A percentile compares a stretch with the other conserved stretches of the same genome.
These are phyloP conservation scores for Cadophora malorum DNA, from an alignment of 2,329 filamentous ascomycete genomes.

Conservation along the genomic window DNA sequence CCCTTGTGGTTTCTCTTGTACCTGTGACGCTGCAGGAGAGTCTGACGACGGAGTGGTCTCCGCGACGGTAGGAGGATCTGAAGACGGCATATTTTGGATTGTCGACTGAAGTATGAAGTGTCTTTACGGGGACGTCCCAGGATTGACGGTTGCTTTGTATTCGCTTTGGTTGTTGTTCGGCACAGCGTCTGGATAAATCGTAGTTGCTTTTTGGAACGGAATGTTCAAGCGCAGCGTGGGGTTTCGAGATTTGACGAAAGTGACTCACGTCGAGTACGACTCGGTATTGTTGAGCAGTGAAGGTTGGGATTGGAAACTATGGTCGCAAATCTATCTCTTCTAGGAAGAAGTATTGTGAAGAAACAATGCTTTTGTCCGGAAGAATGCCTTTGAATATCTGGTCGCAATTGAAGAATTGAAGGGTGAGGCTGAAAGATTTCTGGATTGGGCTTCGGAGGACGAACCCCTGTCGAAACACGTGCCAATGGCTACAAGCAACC, in stretches of 20 bases:
- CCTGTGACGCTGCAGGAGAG: slow-evolving; percentile 20
- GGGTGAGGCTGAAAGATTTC: slow-evolving; percentile 13
- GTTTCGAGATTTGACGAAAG: slow-evolving; percentile 20
- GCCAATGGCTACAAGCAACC: slow-evolving; percentile 7
- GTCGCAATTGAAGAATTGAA: not conserved
- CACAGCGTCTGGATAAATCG: slow-evolving; percentile 13
- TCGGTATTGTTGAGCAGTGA: not conserved
- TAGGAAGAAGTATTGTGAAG: not conserved
- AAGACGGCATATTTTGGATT: slow-evolving; percentile 32
- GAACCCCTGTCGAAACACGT: slow-evolving; percentile 15
- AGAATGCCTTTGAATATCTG: not conserved
- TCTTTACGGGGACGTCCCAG: slow-evolving; percentile 7
- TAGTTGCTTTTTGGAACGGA: slow-evolving; percentile 15
- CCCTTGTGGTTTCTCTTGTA: slow-evolving; percentile 23
- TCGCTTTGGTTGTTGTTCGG: not conserved
- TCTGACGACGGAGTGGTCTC: slow-evolving; percentile 24
- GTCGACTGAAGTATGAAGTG: not conserved
- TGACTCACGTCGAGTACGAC: slow-evolving; percentile 24
- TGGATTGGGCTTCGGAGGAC: not conserved
- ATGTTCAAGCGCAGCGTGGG: slow-evolving; percentile 23
- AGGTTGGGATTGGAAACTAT: not conserved
- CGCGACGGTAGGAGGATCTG: slow-evolving; percentile 29
- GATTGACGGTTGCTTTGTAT: not conserved
- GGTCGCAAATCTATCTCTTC: too few relatives aligned
- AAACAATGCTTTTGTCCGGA: not conserved